Conservation (phyloP, 2,329 filamentous ascomycete genomes). For the Arthroderma sp. region DNA sequence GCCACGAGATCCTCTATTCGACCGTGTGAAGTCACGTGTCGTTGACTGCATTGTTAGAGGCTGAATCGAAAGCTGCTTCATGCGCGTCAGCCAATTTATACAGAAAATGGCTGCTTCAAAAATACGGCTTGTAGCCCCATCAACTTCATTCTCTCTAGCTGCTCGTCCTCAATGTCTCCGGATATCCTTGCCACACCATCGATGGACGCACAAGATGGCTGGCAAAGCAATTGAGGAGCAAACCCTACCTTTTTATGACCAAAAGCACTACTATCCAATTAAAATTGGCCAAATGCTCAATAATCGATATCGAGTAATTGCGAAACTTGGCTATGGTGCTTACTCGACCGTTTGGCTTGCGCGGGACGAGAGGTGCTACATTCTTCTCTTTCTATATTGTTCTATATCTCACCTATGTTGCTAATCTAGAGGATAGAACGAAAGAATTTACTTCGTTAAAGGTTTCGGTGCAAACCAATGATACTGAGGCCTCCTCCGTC, state of each 20-base stretch:
- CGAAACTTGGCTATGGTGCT: slow-evolving; percentile 16
- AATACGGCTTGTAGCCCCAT: neutral
- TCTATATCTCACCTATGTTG: neutral
- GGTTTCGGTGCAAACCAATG: slow-evolving; percentile 10
- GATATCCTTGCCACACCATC: neutral
- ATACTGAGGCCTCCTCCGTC: slow-evolving; percentile 9
- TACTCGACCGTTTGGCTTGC: slow-evolving; percentile 17
- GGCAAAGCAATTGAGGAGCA: slow-evolving; percentile 6
- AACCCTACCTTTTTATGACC: slow-evolving; percentile 10
- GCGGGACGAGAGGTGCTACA: slow-evolving; percentile 10
- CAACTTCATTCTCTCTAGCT: neutral
- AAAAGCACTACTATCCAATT: slow-evolving; percentile 15
- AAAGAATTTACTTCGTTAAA: slow-evolving; percentile 13
- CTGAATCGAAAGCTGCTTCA: no score
- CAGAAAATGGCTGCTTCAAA: neutral
- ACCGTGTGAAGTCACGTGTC: no score
- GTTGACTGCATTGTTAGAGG: no score
- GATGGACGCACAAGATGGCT: slow-evolving; percentile 1
- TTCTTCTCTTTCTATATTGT: neutral
- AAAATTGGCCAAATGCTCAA: slow-evolving; percentile 13
- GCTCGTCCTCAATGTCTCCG: neutral
- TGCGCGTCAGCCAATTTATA: no score
- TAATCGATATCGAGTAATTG: slow-evolving; percentile 13
- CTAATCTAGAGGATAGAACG: slow-evolving; percentile 1
- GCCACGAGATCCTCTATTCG: no score